Evolutionary conservation across 2,329 filamentous ascomycete species (phyloP).

Genomic region (Sporothrix pseudoabietina): DNA sequence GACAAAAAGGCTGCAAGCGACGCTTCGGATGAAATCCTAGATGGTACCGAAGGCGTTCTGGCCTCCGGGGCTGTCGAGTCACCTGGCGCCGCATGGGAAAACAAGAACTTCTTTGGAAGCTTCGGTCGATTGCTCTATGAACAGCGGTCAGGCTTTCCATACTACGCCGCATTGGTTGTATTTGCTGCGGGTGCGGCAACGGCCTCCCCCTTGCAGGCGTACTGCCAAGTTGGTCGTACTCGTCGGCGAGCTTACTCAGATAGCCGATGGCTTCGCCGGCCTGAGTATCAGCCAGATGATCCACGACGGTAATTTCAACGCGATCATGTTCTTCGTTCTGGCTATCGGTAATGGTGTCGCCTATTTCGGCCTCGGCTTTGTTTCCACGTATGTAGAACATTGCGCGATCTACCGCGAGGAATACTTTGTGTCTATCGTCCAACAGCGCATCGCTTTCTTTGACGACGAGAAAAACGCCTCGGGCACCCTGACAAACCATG

Average conservation of each 20-base stretch:
- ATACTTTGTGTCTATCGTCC: slow-evolving; percentile 61
- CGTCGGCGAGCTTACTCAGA: slow-evolving; percentile 12
- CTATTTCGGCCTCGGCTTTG: slow-evolving; percentile 56
- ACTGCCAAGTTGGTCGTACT: slow-evolving; percentile 50
- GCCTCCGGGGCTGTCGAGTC: slow-evolving; percentile 45
- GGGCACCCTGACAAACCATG: slow-evolving; percentile 59
- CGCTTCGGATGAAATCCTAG: slow-evolving; percentile 45
- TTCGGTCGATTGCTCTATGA: slow-evolving; percentile 62
- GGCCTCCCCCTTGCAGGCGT: slow-evolving; percentile 52
- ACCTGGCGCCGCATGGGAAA: slow-evolving; percentile 35
- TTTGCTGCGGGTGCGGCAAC: slow-evolving; percentile 41
- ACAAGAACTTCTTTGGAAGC: slow-evolving; percentile 50
- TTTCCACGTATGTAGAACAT: slow-evolving; percentile 47
- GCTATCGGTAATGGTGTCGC: slow-evolving; percentile 55
- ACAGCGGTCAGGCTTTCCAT: slow-evolving; percentile 54
- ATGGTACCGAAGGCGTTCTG: slow-evolving; percentile 45
- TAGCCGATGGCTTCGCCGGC: neutral
- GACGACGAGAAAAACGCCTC: slow-evolving; percentile 61
- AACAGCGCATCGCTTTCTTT: slow-evolving; percentile 62
- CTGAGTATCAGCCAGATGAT: neutral
- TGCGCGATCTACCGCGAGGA: slow-evolving; percentile 59
- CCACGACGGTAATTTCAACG: slow-evolving; percentile 55
- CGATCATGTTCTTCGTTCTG: slow-evolving; percentile 64
- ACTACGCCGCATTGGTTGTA: slow-evolving; percentile 51
- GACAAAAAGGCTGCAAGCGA: slow-evolving; percentile 36